Conservation (phyloP, 2,329 filamentous ascomycete species). For the Xylaria sp. region DNA sequence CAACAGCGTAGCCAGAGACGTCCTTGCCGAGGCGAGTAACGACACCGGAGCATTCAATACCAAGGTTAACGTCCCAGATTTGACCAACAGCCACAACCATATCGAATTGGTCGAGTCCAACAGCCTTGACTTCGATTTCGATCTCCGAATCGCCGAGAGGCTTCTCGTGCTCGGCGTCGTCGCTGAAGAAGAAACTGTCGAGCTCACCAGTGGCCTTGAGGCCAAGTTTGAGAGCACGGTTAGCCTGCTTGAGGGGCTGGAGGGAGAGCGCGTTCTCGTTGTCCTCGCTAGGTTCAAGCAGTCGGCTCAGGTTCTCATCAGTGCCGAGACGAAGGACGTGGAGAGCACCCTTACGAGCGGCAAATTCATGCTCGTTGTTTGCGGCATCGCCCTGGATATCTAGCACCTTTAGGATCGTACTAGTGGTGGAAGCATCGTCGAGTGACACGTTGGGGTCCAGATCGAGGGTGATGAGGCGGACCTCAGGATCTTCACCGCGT, state of each 20-base stretch:
- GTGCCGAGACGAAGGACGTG: slow-evolving; percentile 43
- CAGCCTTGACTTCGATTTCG: slow-evolving; percentile 46
- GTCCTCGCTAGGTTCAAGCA: slow-evolving; percentile 43
- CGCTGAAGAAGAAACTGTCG: slow-evolving; percentile 46
- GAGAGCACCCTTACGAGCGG: slow-evolving; percentile 43
- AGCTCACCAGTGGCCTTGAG: slow-evolving; percentile 46
- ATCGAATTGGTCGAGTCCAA: slow-evolving; percentile 45
- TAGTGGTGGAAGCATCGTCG: slow-evolving; percentile 46
- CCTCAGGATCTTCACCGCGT: slow-evolving; percentile 57
- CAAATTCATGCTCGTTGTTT: slow-evolving; percentile 46
- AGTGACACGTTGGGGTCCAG: slow-evolving; percentile 54
- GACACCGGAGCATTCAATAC: slow-evolving; percentile 46
- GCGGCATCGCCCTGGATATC: slow-evolving; percentile 43
- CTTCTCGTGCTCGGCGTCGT: slow-evolving; percentile 42
- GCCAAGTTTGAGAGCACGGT: slow-evolving; percentile 44
- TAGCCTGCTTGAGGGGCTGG: slow-evolving; percentile 44
- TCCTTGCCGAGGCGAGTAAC: slow-evolving; percentile 44
- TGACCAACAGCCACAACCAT: slow-evolving; percentile 47
- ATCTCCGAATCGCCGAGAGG: slow-evolving; percentile 43
- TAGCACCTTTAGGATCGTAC: slow-evolving; percentile 49
- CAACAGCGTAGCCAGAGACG: slow-evolving; percentile 42
- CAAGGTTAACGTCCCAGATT: slow-evolving; percentile 46
- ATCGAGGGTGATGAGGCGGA: slow-evolving; percentile 59
- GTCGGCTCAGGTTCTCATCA: slow-evolving; percentile 42
- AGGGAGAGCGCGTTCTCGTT: slow-evolving; percentile 40